Conservation (phyloP, 2,329 filamentous ascomycete species). For the Aspergillus amoenus region DNA sequence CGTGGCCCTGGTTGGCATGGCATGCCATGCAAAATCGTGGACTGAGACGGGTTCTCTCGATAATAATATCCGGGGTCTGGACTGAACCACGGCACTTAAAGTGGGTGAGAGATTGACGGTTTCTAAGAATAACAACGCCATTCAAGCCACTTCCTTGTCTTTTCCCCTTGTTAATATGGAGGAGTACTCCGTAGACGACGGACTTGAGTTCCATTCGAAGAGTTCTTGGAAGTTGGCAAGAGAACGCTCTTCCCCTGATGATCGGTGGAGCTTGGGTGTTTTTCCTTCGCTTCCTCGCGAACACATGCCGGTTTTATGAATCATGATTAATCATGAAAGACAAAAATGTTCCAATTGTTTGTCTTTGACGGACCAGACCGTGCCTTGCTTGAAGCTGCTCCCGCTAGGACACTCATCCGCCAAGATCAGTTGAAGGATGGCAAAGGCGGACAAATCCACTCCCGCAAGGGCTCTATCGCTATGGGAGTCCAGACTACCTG, state of each 20-base stretch:
- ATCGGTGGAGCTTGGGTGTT: slow-evolving; percentile 19
- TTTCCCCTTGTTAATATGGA: neutral
- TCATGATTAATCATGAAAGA: neutral
- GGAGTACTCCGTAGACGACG: neutral
- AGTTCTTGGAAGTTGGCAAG: neutral
- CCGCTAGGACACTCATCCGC: neutral
- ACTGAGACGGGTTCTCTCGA: neutral
- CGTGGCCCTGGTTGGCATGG: neutral
- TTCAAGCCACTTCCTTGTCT: neutral
- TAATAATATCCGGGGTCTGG: neutral
- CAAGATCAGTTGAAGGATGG: neutral
- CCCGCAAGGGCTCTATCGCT: neutral
- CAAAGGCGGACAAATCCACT: neutral
- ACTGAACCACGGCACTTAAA: neutral
- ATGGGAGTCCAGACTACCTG: neutral
- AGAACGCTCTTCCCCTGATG: slow-evolving; percentile 19
- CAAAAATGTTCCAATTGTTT: neutral
- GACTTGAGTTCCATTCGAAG: neutral
- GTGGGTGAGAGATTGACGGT: neutral
- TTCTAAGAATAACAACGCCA: slow-evolving; percentile 7
- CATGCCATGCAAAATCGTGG: neutral
- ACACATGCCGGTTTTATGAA: neutral
- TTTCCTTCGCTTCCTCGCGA: neutral
- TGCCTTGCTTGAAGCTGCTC: neutral
- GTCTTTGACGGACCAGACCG: neutral